Conservation (phyloP, 2,329 filamentous ascomycete genomes). For the Colletotrichum sp. region DNA sequence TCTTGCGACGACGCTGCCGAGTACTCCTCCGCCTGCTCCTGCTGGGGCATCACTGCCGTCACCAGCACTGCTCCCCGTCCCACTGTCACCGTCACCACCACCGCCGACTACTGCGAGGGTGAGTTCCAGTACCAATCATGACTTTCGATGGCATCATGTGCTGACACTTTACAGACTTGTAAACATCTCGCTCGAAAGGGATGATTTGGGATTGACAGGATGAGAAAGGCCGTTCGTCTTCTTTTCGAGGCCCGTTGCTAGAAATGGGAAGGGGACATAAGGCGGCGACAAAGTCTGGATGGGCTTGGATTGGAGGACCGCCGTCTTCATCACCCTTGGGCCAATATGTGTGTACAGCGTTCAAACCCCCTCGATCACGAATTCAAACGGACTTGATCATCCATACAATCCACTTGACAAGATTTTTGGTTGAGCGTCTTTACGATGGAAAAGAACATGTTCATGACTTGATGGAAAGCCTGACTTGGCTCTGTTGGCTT, state of each 20-base stretch:
- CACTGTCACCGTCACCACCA: slow-evolving; percentile 46
- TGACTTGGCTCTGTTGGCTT: background rate
- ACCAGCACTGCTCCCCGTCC: slow-evolving; percentile 42
- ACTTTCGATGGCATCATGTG: background rate
- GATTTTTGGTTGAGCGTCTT: background rate
- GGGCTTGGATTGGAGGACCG: background rate
- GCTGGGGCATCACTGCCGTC: slow-evolving; percentile 47
- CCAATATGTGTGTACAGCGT: background rate
- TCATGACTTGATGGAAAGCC: background rate
- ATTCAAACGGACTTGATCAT: background rate
- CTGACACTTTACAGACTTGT: slow-evolving; percentile 4
- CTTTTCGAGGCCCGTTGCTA: background rate
- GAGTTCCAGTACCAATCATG: background rate
- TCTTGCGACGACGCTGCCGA: slow-evolving; percentile 34
- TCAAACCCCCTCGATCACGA: background rate
- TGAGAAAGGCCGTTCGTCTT: background rate
- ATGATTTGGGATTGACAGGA: background rate
- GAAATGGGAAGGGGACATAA: background rate
- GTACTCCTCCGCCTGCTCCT: slow-evolving; percentile 49
- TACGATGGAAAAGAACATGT: background rate
- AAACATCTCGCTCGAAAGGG: background rate
- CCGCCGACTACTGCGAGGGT: slow-evolving; percentile 45
- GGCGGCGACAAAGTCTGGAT: background rate
- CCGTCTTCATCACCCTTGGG: background rate
- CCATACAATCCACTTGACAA: background rate